These are phyloP conservation scores for Phaeomoniella chlamydospora DNA, from an alignment of 2,329 filamentous ascomycete genomes.

Conservation along the genomic window DNA sequence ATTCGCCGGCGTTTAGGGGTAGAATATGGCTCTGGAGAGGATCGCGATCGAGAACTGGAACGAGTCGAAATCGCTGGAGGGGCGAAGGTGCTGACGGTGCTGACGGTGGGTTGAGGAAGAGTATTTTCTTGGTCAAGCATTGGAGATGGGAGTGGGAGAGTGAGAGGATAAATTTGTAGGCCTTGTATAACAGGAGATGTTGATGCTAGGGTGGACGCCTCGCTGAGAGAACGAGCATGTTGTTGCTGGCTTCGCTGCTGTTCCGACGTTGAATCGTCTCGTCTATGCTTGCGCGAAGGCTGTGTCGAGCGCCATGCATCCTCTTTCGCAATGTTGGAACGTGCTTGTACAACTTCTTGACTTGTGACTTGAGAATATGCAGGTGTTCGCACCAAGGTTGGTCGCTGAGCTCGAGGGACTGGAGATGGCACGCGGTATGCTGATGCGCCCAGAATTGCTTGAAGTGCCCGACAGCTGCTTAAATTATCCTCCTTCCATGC, in stretches of 20 bases:
- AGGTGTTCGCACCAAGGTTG: constrained; percentile 7
- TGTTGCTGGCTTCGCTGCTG: neutral
- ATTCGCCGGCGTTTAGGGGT: constrained; percentile 30
- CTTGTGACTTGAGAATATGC: constrained; percentile 5
- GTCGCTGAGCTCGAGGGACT: constrained; percentile 6
- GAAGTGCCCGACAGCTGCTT: constrained; percentile 14
- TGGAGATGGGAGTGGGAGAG: no score
- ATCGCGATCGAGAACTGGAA: no score
- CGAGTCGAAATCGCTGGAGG: no score
- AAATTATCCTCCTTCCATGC: constrained; percentile 19
- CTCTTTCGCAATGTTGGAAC: no score
- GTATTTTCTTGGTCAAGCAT: no score
- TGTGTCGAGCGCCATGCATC: no score
- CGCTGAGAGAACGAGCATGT: neutral
- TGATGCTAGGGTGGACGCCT: neutral
- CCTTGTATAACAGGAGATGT: neutral
- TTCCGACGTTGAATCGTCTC: neutral
- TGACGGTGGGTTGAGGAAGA: no score
- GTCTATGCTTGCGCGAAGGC: neutral
- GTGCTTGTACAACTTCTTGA: no score
- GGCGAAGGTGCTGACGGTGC: no score
- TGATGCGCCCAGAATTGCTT: constrained; percentile 10
- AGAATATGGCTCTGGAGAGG: constrained; percentile 16
- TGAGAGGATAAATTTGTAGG: no score
- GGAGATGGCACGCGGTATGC: neutral